A percentile compares a stretch with the other conserved stretches of the same genome.
phyloP scores from a whole-genome alignment of 345 rosid species.

The Arabidopsis suecica region DNA sequence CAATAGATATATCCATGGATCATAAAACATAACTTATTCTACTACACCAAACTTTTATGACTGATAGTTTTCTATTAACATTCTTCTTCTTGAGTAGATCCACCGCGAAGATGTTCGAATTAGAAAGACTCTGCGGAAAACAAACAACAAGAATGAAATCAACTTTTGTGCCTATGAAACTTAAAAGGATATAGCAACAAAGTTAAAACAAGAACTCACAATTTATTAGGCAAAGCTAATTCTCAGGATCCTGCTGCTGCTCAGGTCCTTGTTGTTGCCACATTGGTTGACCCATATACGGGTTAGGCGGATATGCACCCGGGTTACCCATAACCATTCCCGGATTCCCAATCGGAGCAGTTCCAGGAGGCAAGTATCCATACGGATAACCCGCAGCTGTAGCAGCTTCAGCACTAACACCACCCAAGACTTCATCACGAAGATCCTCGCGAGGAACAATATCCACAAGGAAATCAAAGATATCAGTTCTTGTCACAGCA shows the following conservation, averaged over 20 bases:
- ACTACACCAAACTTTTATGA: neutral
- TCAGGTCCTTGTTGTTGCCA: conserved; percentile 74
- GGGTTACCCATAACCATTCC: conserved; percentile 87
- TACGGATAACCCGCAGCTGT: conserved; percentile 69
- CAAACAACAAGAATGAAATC: conserved; percentile 10
- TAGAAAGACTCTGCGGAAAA: conserved; percentile 18
- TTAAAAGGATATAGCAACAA: neutral
- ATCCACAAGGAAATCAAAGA: conserved; percentile 89
- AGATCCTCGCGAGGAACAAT: conserved; percentile 92
- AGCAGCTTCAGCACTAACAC: conserved; percentile 48
- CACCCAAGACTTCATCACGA: conserved; percentile 72
- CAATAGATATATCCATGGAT: conserved; percentile 16
- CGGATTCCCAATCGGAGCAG: conserved; percentile 62
- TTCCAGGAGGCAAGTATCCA: conserved; percentile 69
- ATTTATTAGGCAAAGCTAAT: conserved; percentile 21
- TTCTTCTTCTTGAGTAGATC: conserved; percentile 25
- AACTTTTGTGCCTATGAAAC: neutral
- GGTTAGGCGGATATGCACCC: conserved; percentile 65
- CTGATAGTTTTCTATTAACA: conserved; percentile 13
- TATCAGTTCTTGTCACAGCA: conserved; percentile 87
- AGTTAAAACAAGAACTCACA: conserved; percentile 10
- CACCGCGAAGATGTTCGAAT: neutral
- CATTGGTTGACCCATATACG: conserved; percentile 71
- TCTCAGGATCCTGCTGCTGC: conserved; percentile 68
- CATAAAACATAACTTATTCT: conserved; percentile 4